A percentile compares a stretch with the other conserved stretches of the same genome.
These are phyloP conservation scores for Asterophora parasitica DNA, from an alignment of 768 basidiomycete species.

Conservation along the genomic window DNA sequence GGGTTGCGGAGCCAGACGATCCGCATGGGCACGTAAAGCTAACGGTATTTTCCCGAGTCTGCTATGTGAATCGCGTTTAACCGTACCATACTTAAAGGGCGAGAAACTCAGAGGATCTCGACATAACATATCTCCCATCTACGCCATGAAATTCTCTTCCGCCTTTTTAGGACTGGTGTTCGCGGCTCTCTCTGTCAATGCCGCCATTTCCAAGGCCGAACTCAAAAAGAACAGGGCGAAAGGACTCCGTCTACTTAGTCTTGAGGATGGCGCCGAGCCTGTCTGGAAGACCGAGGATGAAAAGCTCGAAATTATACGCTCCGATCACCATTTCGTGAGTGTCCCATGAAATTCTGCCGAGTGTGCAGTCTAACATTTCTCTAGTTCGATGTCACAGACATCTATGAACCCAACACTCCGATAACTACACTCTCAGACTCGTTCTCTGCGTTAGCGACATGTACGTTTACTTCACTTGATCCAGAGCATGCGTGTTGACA, in stretches of 20 bases:
- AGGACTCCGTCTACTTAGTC: conserved; percentile 27
- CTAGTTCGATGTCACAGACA: conserved; percentile 31
- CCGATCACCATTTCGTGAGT: conserved; percentile 23
- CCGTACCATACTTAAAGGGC: not conserved
- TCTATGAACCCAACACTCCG: conserved; percentile 20
- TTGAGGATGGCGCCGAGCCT: conserved; percentile 24
- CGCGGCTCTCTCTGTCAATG: conserved; percentile 1
- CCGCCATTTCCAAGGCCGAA: conserved; percentile 17
- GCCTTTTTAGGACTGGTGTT: conserved; percentile 5
- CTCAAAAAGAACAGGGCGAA: conserved; percentile 24
- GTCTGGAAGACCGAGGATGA: conserved; percentile 29
- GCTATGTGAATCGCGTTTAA: not conserved
- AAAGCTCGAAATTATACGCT: conserved; percentile 23
- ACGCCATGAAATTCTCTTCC: conserved; percentile 5
- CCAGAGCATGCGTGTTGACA: not conserved
- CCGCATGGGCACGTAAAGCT: not conserved
- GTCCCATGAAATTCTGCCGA: not conserved
- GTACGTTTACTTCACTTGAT: not conserved
- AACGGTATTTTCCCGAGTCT: not conserved
- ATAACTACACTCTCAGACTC: conserved; percentile 1
- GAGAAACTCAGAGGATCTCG: not conserved
- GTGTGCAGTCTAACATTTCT: not conserved
- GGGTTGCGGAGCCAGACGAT: not conserved
- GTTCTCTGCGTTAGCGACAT: conserved; percentile 9
- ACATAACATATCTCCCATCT: not conserved